Evolutionary conservation across 192 early-diverging fungal species (phyloP), one percentile per base, ranked within the genome.

Genomic region (Borealophlyctis nickersoniae): DNA sequence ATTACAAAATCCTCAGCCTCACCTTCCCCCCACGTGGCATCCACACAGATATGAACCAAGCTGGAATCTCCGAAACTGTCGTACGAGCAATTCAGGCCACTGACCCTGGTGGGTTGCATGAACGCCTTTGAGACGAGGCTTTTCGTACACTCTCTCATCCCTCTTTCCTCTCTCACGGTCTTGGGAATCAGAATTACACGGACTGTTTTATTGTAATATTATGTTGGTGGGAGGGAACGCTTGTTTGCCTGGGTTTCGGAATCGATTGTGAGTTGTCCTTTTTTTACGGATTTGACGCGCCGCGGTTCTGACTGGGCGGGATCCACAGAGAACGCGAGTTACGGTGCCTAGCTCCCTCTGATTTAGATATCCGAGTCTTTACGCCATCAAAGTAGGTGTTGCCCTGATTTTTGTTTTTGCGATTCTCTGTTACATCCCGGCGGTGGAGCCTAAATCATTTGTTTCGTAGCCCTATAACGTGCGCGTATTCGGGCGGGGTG

Each of bases 151-250:
- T 45, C 19, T 19, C 7, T 45, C 19, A 19, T 45, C 9, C 19
- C 39, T 45, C 9, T 7, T 19, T 7, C 39, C 7, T 45, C 19
- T 7, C 39, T 13, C 19, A 13, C 39, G 39, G 19, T 45, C 7
- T 45, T 45, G 7, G 19, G 19, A 45, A 13, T 45, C 51, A 62
- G 59, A 33, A 24, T 56, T 55, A 39, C 67, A 69, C 16, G 87
- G 84, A 5, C 64, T 88, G 64, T 67, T 88, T 2, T 90, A 87
- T 57, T 74, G 73, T 28, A 89, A 90, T 65, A 76, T 90, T 22
- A 67, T 89, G 5, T 52, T 90, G 23, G 72, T 84, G 5, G 89
- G 89, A n/a, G 89, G 89, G 16, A 88, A 87, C 62, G 75, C 78
- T 9, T 67, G 69, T 27, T 70, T 90, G 16, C 76, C 76, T n/a